These are phyloP conservation scores for Lophiostoma macrostomum DNA, from an alignment of 495 filamentous ascomycete species.

Conservation along the genomic window DNA sequence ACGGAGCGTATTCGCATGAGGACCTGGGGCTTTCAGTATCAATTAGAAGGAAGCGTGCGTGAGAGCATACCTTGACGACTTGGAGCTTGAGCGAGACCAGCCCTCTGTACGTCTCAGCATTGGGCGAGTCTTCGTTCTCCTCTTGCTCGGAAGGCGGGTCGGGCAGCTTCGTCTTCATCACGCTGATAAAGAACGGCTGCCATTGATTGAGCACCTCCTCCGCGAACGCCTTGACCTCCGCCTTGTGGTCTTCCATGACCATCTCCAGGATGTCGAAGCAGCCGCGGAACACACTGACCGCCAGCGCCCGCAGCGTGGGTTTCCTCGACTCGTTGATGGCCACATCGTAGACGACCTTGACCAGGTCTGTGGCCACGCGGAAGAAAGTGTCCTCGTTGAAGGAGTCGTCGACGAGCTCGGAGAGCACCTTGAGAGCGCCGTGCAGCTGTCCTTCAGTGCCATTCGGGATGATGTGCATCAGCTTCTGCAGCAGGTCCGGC, in stretches of 20 bases:
- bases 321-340: slow-evolving; percentile 72
- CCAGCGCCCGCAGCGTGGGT: slow-evolving; percentile 70
- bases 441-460: slow-evolving; percentile 76
- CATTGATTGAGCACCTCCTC: slow-evolving; percentile 77
- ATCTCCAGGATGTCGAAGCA: slow-evolving; percentile 95
- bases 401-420: slow-evolving; percentile 87
- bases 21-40: slow-evolving; percentile 51
- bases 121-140: slow-evolving; percentile 48
- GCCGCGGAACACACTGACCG: slow-evolving; percentile 80
- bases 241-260: slow-evolving; percentile 85
- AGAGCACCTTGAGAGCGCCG: slow-evolving; percentile 81
- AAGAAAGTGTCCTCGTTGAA: slow-evolving; percentile 95
- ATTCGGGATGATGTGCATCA: slow-evolving; percentile 71
- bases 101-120: slow-evolving; percentile 59
- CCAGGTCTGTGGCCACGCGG: slow-evolving; percentile 73
- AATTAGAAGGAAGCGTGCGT: background rate
- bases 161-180: slow-evolving; percentile 69
- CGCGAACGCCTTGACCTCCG: slow-evolving; percentile 80
- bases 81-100: slow-evolving; percentile 82
- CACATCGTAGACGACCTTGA: slow-evolving; percentile 76
- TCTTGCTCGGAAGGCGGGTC: slow-evolving; percentile 57
- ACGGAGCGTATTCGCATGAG: slow-evolving; percentile 83
- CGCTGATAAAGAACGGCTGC: slow-evolving; percentile 79
- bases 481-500: slow-evolving; percentile 75
- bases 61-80: slow-evolving; percentile 63